Evolutionary conservation across 768 basidiomycete genomes (phyloP).

Genomic region (Antrodiella citrinella): DNA sequence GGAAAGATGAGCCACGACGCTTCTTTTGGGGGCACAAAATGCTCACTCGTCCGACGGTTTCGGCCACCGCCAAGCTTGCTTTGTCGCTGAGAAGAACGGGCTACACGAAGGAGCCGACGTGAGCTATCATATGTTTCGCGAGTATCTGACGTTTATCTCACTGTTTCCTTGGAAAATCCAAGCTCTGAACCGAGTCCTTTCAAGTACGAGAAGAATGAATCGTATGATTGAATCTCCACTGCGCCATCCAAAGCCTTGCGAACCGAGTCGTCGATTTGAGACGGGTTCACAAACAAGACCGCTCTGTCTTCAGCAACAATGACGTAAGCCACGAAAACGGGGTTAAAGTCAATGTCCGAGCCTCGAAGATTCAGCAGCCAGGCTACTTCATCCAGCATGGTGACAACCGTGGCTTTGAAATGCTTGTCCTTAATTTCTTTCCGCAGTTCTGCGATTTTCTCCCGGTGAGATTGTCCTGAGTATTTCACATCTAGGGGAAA

Average conservation of each 20-base stretch:
- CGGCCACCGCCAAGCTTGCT: conserved; percentile 73
- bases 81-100: conserved; percentile 72
- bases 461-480: conserved; percentile 54
- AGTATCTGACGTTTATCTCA: conserved; percentile 11
- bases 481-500: conserved; percentile 69
- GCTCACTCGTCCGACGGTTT: conserved; percentile 64
- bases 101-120: too few relatives aligned
- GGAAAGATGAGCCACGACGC: too few relatives aligned
- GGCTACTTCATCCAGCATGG: conserved; percentile 90
- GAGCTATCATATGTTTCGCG: too few relatives aligned
- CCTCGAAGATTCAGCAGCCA: conserved; percentile 94
- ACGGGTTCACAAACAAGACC: conserved; percentile 59
- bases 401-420: conserved; percentile 68
- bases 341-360: conserved; percentile 86
- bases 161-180: conserved; percentile 23
- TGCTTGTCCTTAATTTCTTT: conserved; percentile 57
- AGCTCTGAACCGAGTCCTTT: conserved; percentile 35
- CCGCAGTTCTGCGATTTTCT: conserved; percentile 64
- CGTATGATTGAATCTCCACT: conserved; percentile 67
- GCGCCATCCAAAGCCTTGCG: conserved; percentile 44
- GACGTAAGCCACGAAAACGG: conserved; percentile 91
- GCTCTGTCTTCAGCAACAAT: conserved; percentile 53
- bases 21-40: conserved; percentile 1
- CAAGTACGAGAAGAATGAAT: conserved; percentile 57
- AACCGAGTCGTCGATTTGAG: conserved; percentile 40